A percentile compares a stretch with the other conserved stretches of the same genome.
phyloP scores from a whole-genome alignment of 208 protist genomes.

The Herpetomonas tarakana region DNA sequence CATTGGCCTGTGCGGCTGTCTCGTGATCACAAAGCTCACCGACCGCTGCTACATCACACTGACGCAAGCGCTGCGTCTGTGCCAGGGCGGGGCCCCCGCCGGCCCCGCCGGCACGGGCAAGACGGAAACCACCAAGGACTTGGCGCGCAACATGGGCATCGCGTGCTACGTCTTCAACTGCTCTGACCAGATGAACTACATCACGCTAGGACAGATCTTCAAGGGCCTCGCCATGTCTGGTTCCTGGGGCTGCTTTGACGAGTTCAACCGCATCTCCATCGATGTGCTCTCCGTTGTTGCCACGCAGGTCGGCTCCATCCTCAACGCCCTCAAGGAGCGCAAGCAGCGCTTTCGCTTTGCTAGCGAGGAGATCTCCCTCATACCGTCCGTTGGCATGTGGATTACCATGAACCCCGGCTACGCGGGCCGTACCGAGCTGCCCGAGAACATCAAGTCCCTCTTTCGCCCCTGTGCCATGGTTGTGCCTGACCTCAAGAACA shows the following conservation, averaged over 20 bases:
- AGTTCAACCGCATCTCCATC: constrained; percentile 97
- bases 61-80: constrained; percentile 90
- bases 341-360: constrained; percentile 96
- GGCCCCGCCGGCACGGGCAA: constrained; percentile 94
- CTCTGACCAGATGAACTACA: constrained; percentile 99
- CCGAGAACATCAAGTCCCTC: constrained; percentile 97
- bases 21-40: constrained; percentile 99
- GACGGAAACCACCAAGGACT: constrained; percentile 95
- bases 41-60: constrained; percentile 99
- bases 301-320: constrained; percentile 97
- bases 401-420: constrained; percentile 98
- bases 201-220: constrained; percentile 97
- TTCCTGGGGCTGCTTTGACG: constrained; percentile 97
- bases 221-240: constrained; percentile 96
- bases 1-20: constrained; percentile 96
- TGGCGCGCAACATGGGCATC: constrained; percentile 93
- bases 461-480: constrained; percentile 98
- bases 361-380: constrained; percentile 93
- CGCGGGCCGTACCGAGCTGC: constrained; percentile 96
- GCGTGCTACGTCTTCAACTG: constrained; percentile 96
- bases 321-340: constrained; percentile 96
- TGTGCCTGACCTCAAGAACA: constrained; percentile 98
- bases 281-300: constrained; percentile 98
- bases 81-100: constrained; percentile 91
- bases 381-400: constrained; percentile 92